Base-by-base conservation (phyloP, 305 asterid genomes). In the Fraxinus platypoda region DNA sequence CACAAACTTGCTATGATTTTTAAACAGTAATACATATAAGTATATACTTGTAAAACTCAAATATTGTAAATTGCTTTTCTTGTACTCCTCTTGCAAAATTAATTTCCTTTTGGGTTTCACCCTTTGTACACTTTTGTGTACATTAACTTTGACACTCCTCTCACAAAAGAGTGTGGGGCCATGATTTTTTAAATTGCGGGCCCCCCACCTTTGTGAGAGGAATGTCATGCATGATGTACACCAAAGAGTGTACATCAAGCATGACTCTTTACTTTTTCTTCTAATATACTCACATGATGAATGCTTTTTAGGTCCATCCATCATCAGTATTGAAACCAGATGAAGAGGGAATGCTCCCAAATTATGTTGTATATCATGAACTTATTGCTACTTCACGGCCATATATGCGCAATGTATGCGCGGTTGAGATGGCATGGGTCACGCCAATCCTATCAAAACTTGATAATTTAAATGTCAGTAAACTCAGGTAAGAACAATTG, bases 281-380 rank as follows among this genome's bases (percentile, higher is more conserved):
- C 66, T 13, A 43, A 21, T 75, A 17, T 13, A 72, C 78, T 77
- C 34, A 31, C 62, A 17, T 30, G 26, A 21, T 30, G 66, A n/a
- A 72, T 64, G 82, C 82, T 49, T 57, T 88, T 84, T 84, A 95
- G 97, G 99, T 93, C 76, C 99, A 95, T 84, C 98, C 98, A 49
- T 93, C 97, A 76, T 93, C 98, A 30, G 93, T 91, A 78, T 82
- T 95, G 86, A 90, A 87, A 88, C 52, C 92, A 80, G 99, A 95
- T 75, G 99, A 93, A 68, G 97, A 94, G 38, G 97, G 97, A 81
- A 90, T 91, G 96, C 92, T 91, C 78, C 97, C 99, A 15, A 90
- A 93, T 86, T 95, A 93, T 83, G 95, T 89, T 1, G 88, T 95
- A 15, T 94, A 92, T 81, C 98, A 94, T 73, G 99, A 95, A 84